Percentiles rank a stretch among this genome's conserved stretches.
phyloP scores from a whole-genome alignment of 768 basidiomycete genomes.

The Leccinum aurantiacum region DNA sequence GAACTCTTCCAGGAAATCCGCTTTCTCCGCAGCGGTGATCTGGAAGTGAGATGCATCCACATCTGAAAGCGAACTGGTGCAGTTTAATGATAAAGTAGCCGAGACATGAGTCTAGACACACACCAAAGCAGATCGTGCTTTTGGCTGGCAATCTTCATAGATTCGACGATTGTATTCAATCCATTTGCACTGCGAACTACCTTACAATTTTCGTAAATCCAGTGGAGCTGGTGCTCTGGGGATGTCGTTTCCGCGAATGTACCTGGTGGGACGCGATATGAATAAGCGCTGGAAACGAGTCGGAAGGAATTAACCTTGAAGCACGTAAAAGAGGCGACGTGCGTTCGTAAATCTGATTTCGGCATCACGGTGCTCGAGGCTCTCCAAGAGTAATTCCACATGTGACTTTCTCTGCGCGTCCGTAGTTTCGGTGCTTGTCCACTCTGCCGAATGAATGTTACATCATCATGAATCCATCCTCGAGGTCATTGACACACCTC shows the following conservation, averaged over 20 bases:
- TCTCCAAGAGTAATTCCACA: slow-evolving; percentile 79
- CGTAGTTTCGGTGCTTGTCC: slow-evolving; percentile 64
- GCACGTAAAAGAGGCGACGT: slow-evolving; percentile 81
- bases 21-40: slow-evolving; percentile 66
- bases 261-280: slow-evolving; percentile 44
- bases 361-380: slow-evolving; percentile 82
- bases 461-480: not conserved
- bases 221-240: slow-evolving; percentile 92
- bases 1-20: slow-evolving; percentile 85
- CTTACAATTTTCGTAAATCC: slow-evolving; percentile 94
- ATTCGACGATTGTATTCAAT: slow-evolving; percentile 76
- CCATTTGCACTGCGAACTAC: slow-evolving; percentile 83
- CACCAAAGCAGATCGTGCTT: slow-evolving; percentile 86
- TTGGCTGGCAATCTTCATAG: slow-evolving; percentile 84
- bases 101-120: slow-evolving; percentile 7
- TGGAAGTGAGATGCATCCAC: slow-evolving; percentile 70
- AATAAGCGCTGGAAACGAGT: slow-evolving; percentile 7
- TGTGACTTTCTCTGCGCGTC: slow-evolving; percentile 63
- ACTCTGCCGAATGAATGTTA: slow-evolving; percentile 49
- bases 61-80: slow-evolving; percentile 69
- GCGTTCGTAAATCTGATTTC: slow-evolving; percentile 86
- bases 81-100: slow-evolving; percentile 3
- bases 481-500: slow-evolving; percentile 48
- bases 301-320: slow-evolving; percentile 66
- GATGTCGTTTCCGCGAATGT: slow-evolving; percentile 90